Evolutionary conservation across 108 stramenopile species (phyloP).

Genomic region (Nannochloropsis granulata): DNA sequence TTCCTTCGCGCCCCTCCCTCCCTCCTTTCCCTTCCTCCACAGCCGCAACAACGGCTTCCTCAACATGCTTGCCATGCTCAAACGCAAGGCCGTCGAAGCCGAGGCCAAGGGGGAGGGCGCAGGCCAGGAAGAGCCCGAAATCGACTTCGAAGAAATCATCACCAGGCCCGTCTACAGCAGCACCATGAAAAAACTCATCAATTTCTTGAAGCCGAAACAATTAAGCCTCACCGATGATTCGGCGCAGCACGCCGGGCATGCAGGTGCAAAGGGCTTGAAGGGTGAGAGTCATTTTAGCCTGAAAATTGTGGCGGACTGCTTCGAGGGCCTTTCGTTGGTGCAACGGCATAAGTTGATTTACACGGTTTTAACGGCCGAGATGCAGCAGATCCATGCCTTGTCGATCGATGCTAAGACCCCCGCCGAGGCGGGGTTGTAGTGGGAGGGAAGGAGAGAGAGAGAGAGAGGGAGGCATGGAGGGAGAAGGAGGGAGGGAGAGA

Average conservation of each 20-base stretch:
- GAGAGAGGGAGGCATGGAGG: too few relatives aligned
- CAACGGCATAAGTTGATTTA: constrained; percentile 83
- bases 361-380: constrained; percentile 67
- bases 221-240: constrained; percentile 18
- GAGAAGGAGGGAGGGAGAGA: too few relatives aligned
- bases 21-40: not conserved
- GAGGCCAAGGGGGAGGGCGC: constrained; percentile 1
- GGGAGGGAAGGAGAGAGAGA: not conserved
- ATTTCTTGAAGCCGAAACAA: not conserved
- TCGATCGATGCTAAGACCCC: constrained; percentile 66
- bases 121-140: not conserved
- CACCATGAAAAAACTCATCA: constrained; percentile 48
- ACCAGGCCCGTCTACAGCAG: constrained; percentile 54
- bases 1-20: not conserved
- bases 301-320: constrained; percentile 60
- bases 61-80: constrained; percentile 84
- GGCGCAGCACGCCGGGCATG: constrained; percentile 57
- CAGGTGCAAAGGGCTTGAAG: constrained; percentile 47
- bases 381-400: constrained; percentile 77
- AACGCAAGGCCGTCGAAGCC: constrained; percentile 33
- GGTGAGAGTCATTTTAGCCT: constrained; percentile 68
- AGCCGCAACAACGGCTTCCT: constrained; percentile 95
- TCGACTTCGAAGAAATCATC: not conserved
- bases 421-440: constrained; percentile 42
- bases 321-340: constrained; percentile 69